Evolutionary conservation across 2,329 filamentous ascomycete genomes (phyloP).

Genomic region (Colletotrichum euphorbiae): DNA sequence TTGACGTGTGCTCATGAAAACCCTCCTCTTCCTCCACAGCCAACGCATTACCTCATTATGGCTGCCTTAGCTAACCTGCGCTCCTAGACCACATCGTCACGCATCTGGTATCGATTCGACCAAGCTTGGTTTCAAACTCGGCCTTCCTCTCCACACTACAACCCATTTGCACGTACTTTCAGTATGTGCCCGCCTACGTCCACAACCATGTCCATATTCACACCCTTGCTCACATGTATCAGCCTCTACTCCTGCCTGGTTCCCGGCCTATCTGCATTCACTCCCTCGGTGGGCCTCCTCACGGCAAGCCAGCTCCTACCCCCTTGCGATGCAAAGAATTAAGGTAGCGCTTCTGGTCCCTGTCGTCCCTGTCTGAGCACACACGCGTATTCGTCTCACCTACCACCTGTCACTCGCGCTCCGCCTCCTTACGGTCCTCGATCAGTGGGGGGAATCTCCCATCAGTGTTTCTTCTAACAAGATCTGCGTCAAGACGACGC

Average conservation of each 20-base stretch:
- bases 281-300: slow-evolving; percentile 18
- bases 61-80: slow-evolving; percentile 4
- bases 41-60: slow-evolving; percentile 3
- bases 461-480: slow-evolving; percentile 43
- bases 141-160: slow-evolving; percentile 21
- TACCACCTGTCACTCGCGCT: slow-evolving; percentile 41
- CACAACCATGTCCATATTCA: not conserved
- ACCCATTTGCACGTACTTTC: slow-evolving; percentile 26
- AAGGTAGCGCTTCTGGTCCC: slow-evolving; percentile 35
- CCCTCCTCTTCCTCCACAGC: not conserved
- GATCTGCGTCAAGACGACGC: slow-evolving; percentile 39
- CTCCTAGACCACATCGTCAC: slow-evolving; percentile 11
- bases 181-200: not conserved
- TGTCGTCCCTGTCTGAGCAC: slow-evolving; percentile 30
- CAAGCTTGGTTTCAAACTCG: slow-evolving; percentile 26
- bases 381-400: slow-evolving; percentile 43
- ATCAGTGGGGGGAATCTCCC: slow-evolving; percentile 41
- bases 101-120: slow-evolving; percentile 27
- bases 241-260: slow-evolving; percentile 10
- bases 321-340: slow-evolving; percentile 31
- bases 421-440: slow-evolving; percentile 44
- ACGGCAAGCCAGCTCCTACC: slow-evolving; percentile 23
- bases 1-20: slow-evolving; percentile 12
- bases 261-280: slow-evolving; percentile 9
- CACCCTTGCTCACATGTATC: slow-evolving; percentile 1